Conservation (phyloP, 176 grass and related monocot species). For the Juncus effusus region DNA sequence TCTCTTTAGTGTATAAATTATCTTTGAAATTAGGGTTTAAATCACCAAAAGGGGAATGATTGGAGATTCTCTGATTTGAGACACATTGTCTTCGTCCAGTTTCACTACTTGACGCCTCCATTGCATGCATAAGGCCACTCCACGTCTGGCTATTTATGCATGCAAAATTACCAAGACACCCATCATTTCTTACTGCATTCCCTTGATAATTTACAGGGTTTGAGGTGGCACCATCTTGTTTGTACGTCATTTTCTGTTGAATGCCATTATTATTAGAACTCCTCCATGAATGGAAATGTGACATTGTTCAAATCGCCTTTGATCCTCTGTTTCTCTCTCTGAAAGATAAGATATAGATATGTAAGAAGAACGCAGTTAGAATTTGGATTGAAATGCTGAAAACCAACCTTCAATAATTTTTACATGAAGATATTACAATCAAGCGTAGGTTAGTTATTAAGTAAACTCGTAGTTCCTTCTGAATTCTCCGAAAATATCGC, state of each 20-base stretch:
- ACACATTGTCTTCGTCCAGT: conserved; percentile 23
- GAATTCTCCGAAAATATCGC: not conserved
- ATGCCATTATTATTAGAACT: conserved; percentile 40
- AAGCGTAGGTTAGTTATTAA: not conserved
- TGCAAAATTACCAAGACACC: conserved; percentile 23
- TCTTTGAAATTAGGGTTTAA: conserved; percentile 8
- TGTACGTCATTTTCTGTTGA: conserved; percentile 42
- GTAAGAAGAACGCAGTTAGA: not conserved
- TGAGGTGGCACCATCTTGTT: conserved; percentile 31
- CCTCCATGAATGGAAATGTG: conserved; percentile 55
- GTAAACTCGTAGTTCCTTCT: not conserved
- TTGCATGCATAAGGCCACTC: conserved; percentile 56
- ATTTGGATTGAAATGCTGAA: not conserved
- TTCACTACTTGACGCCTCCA: conserved; percentile 37
- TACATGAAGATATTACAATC: not conserved
- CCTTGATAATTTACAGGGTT: conserved; percentile 18
- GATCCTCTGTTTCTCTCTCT: conserved; percentile 9
- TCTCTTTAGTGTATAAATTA: not conserved
- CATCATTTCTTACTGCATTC: conserved; percentile 19
- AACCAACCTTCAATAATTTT: not conserved
- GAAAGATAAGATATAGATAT: not conserved
- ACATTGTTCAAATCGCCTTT: conserved; percentile 35
- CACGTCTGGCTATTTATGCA: conserved; percentile 41
- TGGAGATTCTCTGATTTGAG: not conserved
- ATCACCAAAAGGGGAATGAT: conserved; percentile 9